Conservation (phyloP, 352 stramenopile genomes). For the Pythium periplocum region DNA sequence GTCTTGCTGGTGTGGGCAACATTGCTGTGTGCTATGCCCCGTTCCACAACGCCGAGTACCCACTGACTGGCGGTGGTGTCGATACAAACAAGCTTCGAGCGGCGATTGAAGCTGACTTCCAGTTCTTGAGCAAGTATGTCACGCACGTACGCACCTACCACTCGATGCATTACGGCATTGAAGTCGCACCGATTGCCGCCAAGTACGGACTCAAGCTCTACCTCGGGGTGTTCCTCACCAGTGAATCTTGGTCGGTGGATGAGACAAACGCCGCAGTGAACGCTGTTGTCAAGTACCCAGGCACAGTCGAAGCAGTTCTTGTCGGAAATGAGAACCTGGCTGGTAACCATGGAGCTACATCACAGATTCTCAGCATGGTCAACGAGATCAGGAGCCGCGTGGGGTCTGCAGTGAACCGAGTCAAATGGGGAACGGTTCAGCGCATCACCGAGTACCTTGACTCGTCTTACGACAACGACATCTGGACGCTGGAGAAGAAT, state of each 20-base stretch:
- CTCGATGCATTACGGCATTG: slow-evolving; percentile 20
- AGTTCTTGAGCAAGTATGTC: slow-evolving; percentile 11
- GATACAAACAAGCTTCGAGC: slow-evolving; percentile 6
- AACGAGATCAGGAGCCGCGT: slow-evolving; percentile 25
- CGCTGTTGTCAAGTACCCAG: slow-evolving; percentile 37
- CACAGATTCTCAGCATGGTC: slow-evolving; percentile 22
- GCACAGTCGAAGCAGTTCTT: slow-evolving; percentile 37
- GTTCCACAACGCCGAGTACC: slow-evolving; percentile 51
- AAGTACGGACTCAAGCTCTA: slow-evolving; percentile 58
- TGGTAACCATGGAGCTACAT: slow-evolving; percentile 6
- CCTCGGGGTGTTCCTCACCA: slow-evolving; percentile 48
- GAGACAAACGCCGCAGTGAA: slow-evolving; percentile 37
- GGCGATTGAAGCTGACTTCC: slow-evolving; percentile 4
- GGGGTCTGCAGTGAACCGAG: slow-evolving; percentile 17
- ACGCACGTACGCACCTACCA: slow-evolving; percentile 29
- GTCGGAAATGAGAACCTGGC: slow-evolving; percentile 40
- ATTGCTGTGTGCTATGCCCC: slow-evolving; percentile 48
- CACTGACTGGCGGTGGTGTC: slow-evolving; percentile 18
- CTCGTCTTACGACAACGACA: slow-evolving; percentile 12
- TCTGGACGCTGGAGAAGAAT: slow-evolving; percentile 7
- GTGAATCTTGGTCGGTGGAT: slow-evolving; percentile 29
- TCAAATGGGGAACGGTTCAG: slow-evolving; percentile 53
- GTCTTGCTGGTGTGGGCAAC: slow-evolving; percentile 4
- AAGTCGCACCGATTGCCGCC: slow-evolving; percentile 31
- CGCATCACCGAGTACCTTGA: slow-evolving; percentile 24